Evolutionary conservation across 441 rosid species (phyloP).

Genomic region (Corymbia calophylla): DNA sequence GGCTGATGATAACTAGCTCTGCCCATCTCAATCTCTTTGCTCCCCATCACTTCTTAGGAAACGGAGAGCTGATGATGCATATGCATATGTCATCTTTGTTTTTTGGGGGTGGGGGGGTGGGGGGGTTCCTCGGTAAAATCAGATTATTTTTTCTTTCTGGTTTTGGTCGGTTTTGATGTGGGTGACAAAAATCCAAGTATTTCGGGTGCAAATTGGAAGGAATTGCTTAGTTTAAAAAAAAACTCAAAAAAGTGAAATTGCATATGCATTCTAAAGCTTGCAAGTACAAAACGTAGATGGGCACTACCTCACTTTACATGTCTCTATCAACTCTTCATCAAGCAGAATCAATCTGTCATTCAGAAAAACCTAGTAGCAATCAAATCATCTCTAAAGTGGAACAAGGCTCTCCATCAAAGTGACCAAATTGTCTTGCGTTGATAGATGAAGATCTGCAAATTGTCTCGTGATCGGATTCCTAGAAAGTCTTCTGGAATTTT

Average conservation of each 20-base stretch:
- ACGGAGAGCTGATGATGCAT: neutral
- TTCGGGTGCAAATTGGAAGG: neutral
- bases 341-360: neutral
- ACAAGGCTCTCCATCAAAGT: too few relatives aligned
- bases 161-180: neutral
- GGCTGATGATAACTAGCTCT: too few relatives aligned
- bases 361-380: neutral
- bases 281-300: too few relatives aligned
- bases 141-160: neutral
- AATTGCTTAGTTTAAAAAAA: too few relatives aligned
- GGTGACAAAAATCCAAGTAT: neutral
- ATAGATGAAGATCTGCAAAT: too few relatives aligned
- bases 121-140: neutral
- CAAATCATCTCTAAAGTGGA: neutral
- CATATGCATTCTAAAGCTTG: neutral
- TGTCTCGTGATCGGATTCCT: too few relatives aligned
- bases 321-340: too few relatives aligned
- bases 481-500: accelerated
- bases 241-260: neutral
- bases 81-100: neutral
- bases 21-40: too few relatives aligned
- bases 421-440: too few relatives aligned
- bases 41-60: neutral
- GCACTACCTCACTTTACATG: too few relatives aligned
- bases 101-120: too few relatives aligned